Base-by-base conservation (phyloP, 257 asterid species). In the Petunia secreta region DNA sequence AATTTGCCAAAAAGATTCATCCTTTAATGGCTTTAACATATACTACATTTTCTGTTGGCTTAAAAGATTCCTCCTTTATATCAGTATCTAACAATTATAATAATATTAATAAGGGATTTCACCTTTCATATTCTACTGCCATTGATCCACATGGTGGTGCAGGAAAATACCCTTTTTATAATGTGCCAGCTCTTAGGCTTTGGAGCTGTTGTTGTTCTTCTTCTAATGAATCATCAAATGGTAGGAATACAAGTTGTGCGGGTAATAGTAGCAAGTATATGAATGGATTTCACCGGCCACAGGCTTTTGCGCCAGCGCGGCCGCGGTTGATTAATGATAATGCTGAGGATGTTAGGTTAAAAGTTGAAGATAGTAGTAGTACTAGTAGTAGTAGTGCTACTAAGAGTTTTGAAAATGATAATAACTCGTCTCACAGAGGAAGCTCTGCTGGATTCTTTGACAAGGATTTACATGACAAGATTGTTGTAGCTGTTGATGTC, bases 11-110 rank as follows among this genome's bases (percentile, higher is more conserved):
- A n/a, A 25, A 50, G 63, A 81, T 80, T 58, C 71, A 62, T 81
- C 75, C 46, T 83, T 84, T 86, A 82, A 91, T 90, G 97, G 96
- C 95, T 79, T 88, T 83, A 68, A 80, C 89, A 65, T 25, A 25
- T 25, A 25, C 87, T 3, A 55, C 82, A 68, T 50, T 75, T 66
- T 16, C 82, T 5, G 25, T 69, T 58, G 62, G 69, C 80, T 14
- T 82, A 7, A 69, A 75, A 48, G 83, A 79, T 75, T 63, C 78
- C 2, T 40, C 15, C 36, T 16, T 25, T 2, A 54, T 60, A 43
- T 57, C 54, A 25, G 25, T 25, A 25, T 25, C 25, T 25, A 25
- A 25, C 25, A 25, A 25, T 25, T 25, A 25, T 25, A 25, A 25
- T 37, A 53, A 25, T 25, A 25, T 25, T 25, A 25, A 66, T 0